phyloP scores from a whole-genome alignment of 2,329 filamentous ascomycete species.

The Aulographum hederae region DNA sequence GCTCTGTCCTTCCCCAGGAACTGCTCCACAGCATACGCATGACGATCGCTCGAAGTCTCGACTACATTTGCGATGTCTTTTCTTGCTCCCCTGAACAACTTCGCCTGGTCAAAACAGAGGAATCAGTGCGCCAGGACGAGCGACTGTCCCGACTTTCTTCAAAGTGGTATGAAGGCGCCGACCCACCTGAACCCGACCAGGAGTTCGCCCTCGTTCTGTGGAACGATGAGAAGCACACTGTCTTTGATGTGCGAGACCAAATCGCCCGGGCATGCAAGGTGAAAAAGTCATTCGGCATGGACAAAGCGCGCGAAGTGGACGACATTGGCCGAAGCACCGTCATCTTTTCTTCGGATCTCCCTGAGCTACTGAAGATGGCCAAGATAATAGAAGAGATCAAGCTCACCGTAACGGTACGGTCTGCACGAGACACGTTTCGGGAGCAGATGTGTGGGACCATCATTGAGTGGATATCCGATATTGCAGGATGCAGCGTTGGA shows the following conservation, averaged over 20 bases:
- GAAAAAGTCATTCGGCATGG: constrained; percentile 50
- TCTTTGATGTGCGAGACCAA: constrained; percentile 77
- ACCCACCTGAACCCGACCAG: constrained; percentile 41
- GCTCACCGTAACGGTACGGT: constrained; percentile 86
- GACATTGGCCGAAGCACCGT: constrained; percentile 74
- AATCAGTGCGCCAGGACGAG: constrained; percentile 70
- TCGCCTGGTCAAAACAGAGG: constrained; percentile 64
- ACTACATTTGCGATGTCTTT: constrained; percentile 95
- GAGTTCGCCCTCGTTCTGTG: constrained; percentile 80
- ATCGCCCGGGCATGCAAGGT: constrained; percentile 76
- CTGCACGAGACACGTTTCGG: constrained; percentile 82
- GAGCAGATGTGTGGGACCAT: constrained; percentile 99
- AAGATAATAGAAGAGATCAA: constrained; percentile 88
- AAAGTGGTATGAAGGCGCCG: constrained; percentile 32
- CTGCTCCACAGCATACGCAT: constrained; percentile 61
- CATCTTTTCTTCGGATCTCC: constrained; percentile 54
- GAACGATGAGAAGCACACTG: constrained; percentile 98
- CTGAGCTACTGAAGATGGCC: constrained; percentile 57
- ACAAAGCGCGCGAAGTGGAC: constrained; percentile 50
- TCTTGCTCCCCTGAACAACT: constrained; percentile 96
- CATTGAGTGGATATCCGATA: constrained; percentile 88
- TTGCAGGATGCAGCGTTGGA: constrained; percentile 73
- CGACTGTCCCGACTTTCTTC: constrained; percentile 56
- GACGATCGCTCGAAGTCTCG: constrained; percentile 70
- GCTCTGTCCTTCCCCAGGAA: constrained; percentile 47